Base-by-base conservation (phyloP, 139 green algal genomes). In the Coelastrella sp. region DNA sequence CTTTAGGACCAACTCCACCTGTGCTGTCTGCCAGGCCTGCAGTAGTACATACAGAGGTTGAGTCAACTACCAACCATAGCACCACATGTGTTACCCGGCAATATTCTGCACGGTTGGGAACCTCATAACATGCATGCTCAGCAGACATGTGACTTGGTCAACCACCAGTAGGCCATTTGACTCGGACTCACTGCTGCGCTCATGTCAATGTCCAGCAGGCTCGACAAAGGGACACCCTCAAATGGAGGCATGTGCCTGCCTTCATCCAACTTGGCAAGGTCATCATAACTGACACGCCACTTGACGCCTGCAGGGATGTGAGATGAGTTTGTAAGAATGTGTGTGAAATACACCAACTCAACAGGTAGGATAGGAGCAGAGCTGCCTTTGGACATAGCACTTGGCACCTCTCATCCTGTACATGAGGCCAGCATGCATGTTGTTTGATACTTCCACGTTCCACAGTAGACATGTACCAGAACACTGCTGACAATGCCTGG, bases 231-330 rank as follows among this genome's bases (percentile, higher is more conserved):
- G 40, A 84, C 11, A 21, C 78, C 78, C 1, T 74, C 62, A 75
- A 84, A 84, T 2, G 38, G 25, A 3, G 38, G 23, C 37, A 76
- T 45, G 40, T 76, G 78, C 13, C 78, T 35, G 2, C 78, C 78
- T 60, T 84, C 78, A 37, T 60, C 37, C 78, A 84, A 41, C 78
- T 75, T 74, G 7, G 78, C 37, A 27, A 84, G 78, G 9, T 63
- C 30, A 17, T 67, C 60, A 76, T 84, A 84, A 40, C 40, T 84
- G 41, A 60, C 78, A 4, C n/a, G 25, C 59, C 57, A 75, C 32
- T 84, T 13, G 5, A 74, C 27, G 32, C 78, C 78, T 84, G 78
- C 57, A 62, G 38, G 34, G 7, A 19, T n/a, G n/a, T n/a, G n/a
- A n/a, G n/a, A n/a, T n/a, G n/a, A n/a, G n/a, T n/a, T n/a, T n/a